phyloP scores from a whole-genome alignment of 2,329 filamentous ascomycete species.

The Stemphylium beticola region DNA sequence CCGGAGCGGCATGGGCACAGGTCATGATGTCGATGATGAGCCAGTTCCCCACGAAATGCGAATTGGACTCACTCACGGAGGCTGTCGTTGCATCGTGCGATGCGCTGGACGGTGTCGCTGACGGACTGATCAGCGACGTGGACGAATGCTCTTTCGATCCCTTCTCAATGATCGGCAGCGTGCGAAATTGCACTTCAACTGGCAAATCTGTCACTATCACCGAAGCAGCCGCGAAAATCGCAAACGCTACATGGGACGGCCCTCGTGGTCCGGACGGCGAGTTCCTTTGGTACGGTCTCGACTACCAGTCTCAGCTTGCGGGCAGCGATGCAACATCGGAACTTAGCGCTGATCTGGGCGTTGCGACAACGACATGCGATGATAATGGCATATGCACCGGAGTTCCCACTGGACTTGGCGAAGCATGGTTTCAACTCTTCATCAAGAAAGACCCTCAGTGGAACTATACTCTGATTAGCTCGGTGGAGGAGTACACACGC shows the following conservation, averaged over 20 bases:
- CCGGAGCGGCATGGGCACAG: slow-evolving; percentile 22
- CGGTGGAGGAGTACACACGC: background rate
- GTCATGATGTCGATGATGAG: slow-evolving; percentile 28
- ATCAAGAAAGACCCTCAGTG: slow-evolving; percentile 17
- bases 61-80: slow-evolving; percentile 27
- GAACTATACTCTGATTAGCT: background rate
- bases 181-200: slow-evolving; percentile 13
- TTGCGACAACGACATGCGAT: slow-evolving; percentile 18
- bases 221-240: slow-evolving; percentile 17
- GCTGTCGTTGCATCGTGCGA: slow-evolving; percentile 33
- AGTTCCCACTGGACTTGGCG: background rate
- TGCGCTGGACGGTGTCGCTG: slow-evolving; percentile 27
- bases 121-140: slow-evolving; percentile 28
- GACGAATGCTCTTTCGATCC: slow-evolving; percentile 34
- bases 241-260: slow-evolving; percentile 24
- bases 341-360: background rate
- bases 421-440: slow-evolving; percentile 15
- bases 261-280: slow-evolving; percentile 16
- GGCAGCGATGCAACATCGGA: background rate
- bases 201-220: slow-evolving; percentile 3
- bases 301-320: slow-evolving; percentile 17
- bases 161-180: slow-evolving; percentile 17
- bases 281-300: slow-evolving; percentile 23
- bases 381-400: slow-evolving; percentile 15
- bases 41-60: slow-evolving; percentile 23